Conservation (phyloP, 179 eudicot genomes). For the Drosera spatulata region DNA sequence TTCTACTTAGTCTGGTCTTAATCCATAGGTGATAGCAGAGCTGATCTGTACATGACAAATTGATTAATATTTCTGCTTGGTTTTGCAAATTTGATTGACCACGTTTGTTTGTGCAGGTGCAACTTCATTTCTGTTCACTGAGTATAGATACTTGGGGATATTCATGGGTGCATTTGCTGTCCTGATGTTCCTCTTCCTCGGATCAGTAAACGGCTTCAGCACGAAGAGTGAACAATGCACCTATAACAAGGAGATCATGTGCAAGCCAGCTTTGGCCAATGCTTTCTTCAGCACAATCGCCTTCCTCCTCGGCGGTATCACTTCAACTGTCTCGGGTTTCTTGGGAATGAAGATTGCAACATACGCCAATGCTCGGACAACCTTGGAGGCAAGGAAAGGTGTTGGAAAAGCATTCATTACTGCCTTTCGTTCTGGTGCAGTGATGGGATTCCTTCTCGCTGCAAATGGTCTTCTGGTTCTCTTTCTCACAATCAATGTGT, state of each 20-base stretch:
- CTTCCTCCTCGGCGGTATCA: constrained; percentile 32
- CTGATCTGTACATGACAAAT: neutral
- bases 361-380: constrained; percentile 41
- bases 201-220: constrained; percentile 65
- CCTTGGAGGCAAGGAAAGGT: constrained; percentile 39
- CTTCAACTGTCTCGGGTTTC: constrained; percentile 34
- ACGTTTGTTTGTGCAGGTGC: constrained; percentile 28
- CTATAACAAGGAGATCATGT: constrained; percentile 15
- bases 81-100: neutral
- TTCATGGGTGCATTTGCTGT: constrained; percentile 56
- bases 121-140: constrained; percentile 51
- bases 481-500: constrained; percentile 30
- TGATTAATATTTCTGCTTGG: neutral
- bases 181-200: constrained; percentile 49
- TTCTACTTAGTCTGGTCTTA: too few relatives aligned
- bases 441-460: constrained; percentile 45
- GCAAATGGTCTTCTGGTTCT: constrained; percentile 37
- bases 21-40: neutral
- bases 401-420: constrained; percentile 35
- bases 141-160: constrained; percentile 45
- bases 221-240: constrained; percentile 28
- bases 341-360: constrained; percentile 48
- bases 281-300: constrained; percentile 32
- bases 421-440: constrained; percentile 44
- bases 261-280: constrained; percentile 42